Base-by-base conservation (phyloP, 805 yeast genomes). In the Lipomyces chichibuensis region DNA sequence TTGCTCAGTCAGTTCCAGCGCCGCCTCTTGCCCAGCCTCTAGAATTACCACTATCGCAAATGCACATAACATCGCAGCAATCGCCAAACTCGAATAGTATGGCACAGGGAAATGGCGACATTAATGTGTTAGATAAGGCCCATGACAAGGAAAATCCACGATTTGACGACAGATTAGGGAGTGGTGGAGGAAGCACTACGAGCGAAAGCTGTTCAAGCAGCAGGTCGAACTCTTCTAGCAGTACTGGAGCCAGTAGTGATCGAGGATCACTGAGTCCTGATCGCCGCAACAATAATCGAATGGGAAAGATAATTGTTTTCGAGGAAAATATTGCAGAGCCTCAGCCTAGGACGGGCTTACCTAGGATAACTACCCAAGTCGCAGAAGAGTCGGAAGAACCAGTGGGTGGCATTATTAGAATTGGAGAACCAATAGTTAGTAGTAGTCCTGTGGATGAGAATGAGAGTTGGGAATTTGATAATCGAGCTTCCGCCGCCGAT, bases 391-490 rank as follows among this genome's bases (percentile, higher is more conserved):
- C 56, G 33, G 29, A 25, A 20, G 29, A 29, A 25, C 56, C 17
- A 53, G 20, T 20, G 13, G 17, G 39, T 4, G 49, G 49, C 9
- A 43, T 43, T 7, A 43, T 53, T 25, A 32, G 59, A 14, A 62
- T 58, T 23, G 63, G 68, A 14, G 68, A 60, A 35, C 61, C 37
- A 11, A 58, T 58, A 2, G 59, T 62, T 11, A 62, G 65, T 46
- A 61, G 55, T 54, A 65, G 57, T 14, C 43, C 43, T 20, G 63
- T 67, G 25, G 67, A 66, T 35, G 67, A 62, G 29, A 51, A 60
- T n/a, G 65, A 60, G 17, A 56, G 52, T 13, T 65, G 69, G 69
- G 71, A 65, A 25, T 55, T 29, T 46, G 67, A 66, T 39, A 64
- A 65, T 43, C 69, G 61, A 56, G 1, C 49, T n/a, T 59, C 70